Base-by-base conservation (phyloP, 495 filamentous ascomycete species). In the Xylaria longipes region DNA sequence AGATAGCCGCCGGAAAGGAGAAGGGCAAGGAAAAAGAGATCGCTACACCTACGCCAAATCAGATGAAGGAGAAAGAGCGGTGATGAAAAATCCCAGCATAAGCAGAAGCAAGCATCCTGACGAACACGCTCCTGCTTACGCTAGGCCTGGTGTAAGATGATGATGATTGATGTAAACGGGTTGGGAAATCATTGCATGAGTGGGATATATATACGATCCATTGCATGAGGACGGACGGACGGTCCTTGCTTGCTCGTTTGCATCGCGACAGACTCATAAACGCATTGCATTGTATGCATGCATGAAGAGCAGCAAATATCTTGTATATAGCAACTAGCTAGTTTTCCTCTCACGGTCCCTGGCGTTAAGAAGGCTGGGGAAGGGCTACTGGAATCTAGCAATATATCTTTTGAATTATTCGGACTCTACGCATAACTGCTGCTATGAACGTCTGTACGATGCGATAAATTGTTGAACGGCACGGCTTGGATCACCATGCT, bases 21-120 rank as follows among this genome's bases (percentile, higher is more conserved):
- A 78, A 75, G 67, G 73, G 33, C 27, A 73, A 68, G 68, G 76
- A 72, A 35, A 73, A 64, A 54, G 68, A 74, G 31, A 9, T 35
- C 9, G 3, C 43, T 31, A 25, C 43, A 17, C 14, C 50, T 57
- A 60, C 52, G 37, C 1, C 64, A 8, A 64, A n/a, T 45, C 29
- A 50, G 69, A 57, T 2, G 5, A 29, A 33, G n/a, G 43, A 45
- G 35, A 65, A 46, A 25, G 29, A 39, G 29, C 52, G 60, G 45
- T 43, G 45, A 33, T 43, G 7, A 22, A 20, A 31, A 56, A 11
- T 27, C 1, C 27, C 12, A 29, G 11, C 12, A 54, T 14, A 52
- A 52, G 15, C 1, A 54, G 63, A 22, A 31, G 29, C 35, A 25
- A 22, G 46, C 7, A 37, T 50, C 3, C 12, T 3, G 11, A 12